These are phyloP conservation scores for Paecilomyces variotii DNA, from an alignment of 2,329 filamentous ascomycete species.

Conservation along the genomic window DNA sequence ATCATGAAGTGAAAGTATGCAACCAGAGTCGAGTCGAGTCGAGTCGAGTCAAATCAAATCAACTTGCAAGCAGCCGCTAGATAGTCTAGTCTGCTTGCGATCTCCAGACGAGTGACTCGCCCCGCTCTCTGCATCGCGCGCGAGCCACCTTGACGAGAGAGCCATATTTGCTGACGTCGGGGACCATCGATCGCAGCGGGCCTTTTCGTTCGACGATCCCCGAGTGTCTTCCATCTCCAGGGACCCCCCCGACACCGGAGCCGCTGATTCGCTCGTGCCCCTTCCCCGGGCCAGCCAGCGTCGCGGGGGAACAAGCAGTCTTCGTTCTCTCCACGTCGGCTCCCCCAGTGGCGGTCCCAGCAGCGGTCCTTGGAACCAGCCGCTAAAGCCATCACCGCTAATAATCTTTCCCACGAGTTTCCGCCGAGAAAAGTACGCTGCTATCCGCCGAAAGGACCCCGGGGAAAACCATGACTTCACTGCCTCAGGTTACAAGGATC, in stretches of 20 bases:
- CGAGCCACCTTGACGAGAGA: neutral
- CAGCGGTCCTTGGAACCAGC: neutral
- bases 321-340: neutral
- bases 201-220: neutral
- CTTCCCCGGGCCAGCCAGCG: neutral
- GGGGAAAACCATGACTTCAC: neutral
- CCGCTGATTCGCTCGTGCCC: neutral
- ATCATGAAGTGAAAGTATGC: too few relatives aligned
- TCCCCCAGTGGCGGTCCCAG: neutral
- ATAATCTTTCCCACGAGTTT: slow-evolving; percentile 10
- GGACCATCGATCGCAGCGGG: neutral
- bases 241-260: neutral
- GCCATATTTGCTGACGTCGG: neutral
- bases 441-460: neutral
- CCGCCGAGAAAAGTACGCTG: slow-evolving; percentile 15
- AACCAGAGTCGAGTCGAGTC: too few relatives aligned
- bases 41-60: too few relatives aligned
- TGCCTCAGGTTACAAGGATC: neutral
- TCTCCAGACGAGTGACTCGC: neutral
- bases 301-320: neutral
- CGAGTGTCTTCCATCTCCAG: slow-evolving; percentile 12
- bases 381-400: slow-evolving; percentile 1
- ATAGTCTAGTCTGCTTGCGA: neutral
- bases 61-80: too few relatives aligned
- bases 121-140: neutral